phyloP scores from a whole-genome alignment of 495 filamentous ascomycete genomes.

The Penicillium turbatum region DNA sequence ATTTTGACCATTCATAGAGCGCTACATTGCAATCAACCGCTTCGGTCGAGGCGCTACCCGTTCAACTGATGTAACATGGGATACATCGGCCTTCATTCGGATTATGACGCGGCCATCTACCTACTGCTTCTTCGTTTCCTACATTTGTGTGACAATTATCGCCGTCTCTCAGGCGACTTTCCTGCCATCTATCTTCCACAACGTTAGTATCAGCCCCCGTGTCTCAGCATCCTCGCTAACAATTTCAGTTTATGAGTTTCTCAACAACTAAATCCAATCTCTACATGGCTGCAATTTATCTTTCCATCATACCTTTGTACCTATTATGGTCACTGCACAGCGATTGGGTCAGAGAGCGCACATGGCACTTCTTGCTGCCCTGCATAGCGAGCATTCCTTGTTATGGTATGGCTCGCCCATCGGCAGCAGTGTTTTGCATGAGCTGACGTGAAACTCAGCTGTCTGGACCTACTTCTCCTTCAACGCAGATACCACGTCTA shows the following conservation, averaged over 20 bases:
- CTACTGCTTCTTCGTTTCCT: not conserved
- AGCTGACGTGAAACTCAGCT: not conserved
- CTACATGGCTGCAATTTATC: not conserved
- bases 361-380: not conserved
- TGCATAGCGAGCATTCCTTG: not conserved
- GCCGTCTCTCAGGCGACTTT: not conserved
- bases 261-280: not conserved
- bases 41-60: not conserved
- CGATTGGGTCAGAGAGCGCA: not conserved
- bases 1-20: not conserved
- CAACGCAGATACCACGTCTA: not conserved
- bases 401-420: not conserved
- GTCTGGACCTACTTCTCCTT: not conserved
- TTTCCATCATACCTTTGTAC: not conserved
- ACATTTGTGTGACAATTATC: not conserved
- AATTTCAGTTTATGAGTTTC: not conserved
- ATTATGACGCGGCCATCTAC: not conserved
- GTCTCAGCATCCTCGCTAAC: not conserved
- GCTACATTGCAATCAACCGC: not conserved
- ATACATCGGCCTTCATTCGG: not conserved
- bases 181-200: not conserved
- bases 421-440: too few relatives aligned
- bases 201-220: not conserved
- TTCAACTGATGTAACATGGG: not conserved
- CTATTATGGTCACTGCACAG: not conserved